Evolutionary conservation across 2,329 filamentous ascomycete genomes (phyloP), one percentile per base, ranked within the genome.

Genomic region (Paraphaeosphaeria sporulosa): DNA sequence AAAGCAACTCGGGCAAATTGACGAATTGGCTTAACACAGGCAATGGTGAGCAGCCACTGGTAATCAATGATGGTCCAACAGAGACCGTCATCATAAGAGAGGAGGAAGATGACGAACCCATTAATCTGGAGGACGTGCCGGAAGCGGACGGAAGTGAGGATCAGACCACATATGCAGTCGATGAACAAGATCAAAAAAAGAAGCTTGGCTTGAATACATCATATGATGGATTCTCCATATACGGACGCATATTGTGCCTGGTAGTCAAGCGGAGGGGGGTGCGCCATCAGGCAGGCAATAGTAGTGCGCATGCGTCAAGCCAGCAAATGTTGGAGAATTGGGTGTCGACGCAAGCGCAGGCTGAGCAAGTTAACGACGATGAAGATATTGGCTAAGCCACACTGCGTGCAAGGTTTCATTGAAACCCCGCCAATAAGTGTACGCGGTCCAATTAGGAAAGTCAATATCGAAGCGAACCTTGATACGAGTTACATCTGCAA

Each of bases 191-290:
- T 59, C 91, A 96, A 72, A 96, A 97, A 80, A 97, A 99, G 82
- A 98, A 97, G 77, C 81, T 96, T 69, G 87, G 86, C 21, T 87
- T 97, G 82, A 89, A 90, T 63, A 95, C 94, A 27, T 89, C 89
- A 15, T 99, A 98, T 79, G 93, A 98, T 71, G 94, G 95, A 9
- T 98, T 98, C 79, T 92, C 90, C 70, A 97, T 99, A 73, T 96
- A 97, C 79, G 93, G 95, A 12, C 90, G 93, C 68, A 93, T 97
- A 49, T 83, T 99, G 27, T 98, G 94, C 78, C 84, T 99, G 60
- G 90, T 99, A 9, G 89, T 99, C 77, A 91, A 90, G 75, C 89
- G 90, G 62, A 90, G 89, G 65, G 84, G 82, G 50, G 64, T 58
- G 9, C 69, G 70, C 21, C 62, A 58, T 27, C 56, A 60, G 23